Percentiles rank a stretch among this genome's conserved stretches.
Conservation (phyloP, 106 monocot species). For the Dendrobium catenatum region DNA sequence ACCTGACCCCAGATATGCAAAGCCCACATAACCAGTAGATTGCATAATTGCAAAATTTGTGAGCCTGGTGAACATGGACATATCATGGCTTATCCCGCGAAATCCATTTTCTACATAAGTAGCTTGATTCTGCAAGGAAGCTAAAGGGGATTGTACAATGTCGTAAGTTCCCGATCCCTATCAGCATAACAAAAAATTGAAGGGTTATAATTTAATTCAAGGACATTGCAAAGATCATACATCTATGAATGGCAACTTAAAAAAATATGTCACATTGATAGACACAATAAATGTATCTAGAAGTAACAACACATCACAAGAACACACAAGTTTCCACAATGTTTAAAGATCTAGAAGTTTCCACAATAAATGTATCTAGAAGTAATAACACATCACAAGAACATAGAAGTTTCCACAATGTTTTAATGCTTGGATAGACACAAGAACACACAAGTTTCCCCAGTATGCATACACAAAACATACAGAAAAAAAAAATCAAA, state of each 20-base stretch:
- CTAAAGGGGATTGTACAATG: constrained; percentile 74
- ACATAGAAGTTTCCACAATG: no score
- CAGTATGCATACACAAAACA: no score
- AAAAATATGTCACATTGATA: no score
- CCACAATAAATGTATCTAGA: no score
- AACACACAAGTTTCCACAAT: no score
- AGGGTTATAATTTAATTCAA: constrained; percentile 3
- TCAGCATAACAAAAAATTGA: background rate
- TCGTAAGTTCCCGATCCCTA: constrained; percentile 76
- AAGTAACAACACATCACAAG: no score
- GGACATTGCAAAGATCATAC: background rate
- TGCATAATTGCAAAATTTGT: constrained; percentile 58
- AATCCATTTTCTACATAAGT: constrained; percentile 54
- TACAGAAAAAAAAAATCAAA: no score
- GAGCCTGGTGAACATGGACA: constrained; percentile 25
- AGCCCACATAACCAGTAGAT: constrained; percentile 46
- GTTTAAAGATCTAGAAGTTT: no score
- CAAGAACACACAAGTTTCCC: no score
- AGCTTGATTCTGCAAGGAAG: constrained; percentile 78
- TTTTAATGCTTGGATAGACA: no score
- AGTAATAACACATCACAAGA: no score
- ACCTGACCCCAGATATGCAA: constrained; percentile 38
- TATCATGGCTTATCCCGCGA: constrained; percentile 40
- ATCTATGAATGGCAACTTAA: background rate
- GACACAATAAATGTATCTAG: no score